Conservation (phyloP, 371 early-diverging fungal species). For the Apophysomyces variabilis region DNA sequence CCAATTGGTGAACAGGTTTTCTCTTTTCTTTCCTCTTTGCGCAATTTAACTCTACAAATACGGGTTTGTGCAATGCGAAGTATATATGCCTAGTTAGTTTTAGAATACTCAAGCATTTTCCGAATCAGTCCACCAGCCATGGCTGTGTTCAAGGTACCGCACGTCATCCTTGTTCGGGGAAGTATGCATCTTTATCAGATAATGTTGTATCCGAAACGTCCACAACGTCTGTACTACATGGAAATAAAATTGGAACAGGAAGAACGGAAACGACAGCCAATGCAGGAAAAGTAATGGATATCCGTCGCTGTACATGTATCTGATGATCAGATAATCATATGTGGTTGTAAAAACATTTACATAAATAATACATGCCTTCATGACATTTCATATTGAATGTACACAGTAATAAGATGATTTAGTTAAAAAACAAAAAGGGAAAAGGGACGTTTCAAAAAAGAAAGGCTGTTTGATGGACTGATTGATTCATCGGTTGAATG, state of each 20-base stretch:
- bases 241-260: background rate
- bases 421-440: too few species aligned
- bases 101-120: background rate
- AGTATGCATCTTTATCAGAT: constrained; percentile 1
- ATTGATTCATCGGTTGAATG: background rate
- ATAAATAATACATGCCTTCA: background rate
- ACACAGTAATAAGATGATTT: too few species aligned
- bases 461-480: background rate
- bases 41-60: too few species aligned
- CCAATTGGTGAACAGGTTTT: background rate
- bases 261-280: background rate
- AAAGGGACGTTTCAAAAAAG: background rate
- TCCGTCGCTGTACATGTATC: background rate
- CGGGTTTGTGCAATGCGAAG: background rate
- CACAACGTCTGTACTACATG: background rate
- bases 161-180: background rate
- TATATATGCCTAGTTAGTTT: constrained; percentile 2
- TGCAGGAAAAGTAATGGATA: background rate
- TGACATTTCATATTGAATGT: too few species aligned
- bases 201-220: background rate
- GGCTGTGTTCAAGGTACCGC: background rate
- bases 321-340: background rate
- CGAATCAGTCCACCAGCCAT: background rate
- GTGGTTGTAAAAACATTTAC: background rate
- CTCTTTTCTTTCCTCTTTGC: background rate